A percentile compares a stretch with the other conserved stretches of the same genome.
These are phyloP conservation scores for Colletotrichum chrysophilum DNA, from an alignment of 2,329 filamentous ascomycete genomes.

Conservation along the genomic window DNA sequence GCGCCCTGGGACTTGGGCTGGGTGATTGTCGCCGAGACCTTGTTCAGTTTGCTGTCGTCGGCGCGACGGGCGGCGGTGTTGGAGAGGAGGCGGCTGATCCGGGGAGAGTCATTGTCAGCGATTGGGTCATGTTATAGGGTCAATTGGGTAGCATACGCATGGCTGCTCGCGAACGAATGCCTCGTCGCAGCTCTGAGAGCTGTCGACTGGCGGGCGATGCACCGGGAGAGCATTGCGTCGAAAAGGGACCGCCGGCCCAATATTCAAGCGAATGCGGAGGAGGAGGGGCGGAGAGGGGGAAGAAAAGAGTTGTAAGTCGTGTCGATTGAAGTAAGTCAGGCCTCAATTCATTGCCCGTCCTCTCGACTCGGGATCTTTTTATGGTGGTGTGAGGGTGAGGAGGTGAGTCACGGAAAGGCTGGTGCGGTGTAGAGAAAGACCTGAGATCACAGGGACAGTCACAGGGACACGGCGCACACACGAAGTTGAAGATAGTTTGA, in stretches of 20 bases:
- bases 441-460: slow-evolving; percentile 33
- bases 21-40: slow-evolving; percentile 82
- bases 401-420: slow-evolving; percentile 23
- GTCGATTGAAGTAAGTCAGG: neutral
- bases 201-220: slow-evolving; percentile 23
- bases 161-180: slow-evolving; percentile 16
- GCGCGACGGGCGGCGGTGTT: slow-evolving; percentile 52
- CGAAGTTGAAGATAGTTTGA: neutral
- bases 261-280: neutral
- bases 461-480: slow-evolving; percentile 28
- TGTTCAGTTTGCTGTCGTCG: slow-evolving; percentile 75
- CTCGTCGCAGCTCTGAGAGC: slow-evolving; percentile 28
- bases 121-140: neutral
- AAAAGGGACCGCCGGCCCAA: neutral
- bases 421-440: slow-evolving; percentile 3
- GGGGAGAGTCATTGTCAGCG: neutral
- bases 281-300: neutral
- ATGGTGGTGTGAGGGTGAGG: neutral
- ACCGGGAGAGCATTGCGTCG: slow-evolving; percentile 25
- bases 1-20: slow-evolving; percentile 98
- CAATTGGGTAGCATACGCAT: slow-evolving; percentile 24
- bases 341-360: neutral
- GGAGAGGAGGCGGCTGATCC: slow-evolving; percentile 54
- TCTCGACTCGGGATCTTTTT: neutral
- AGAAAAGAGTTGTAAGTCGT: neutral